Conservation (phyloP, 495 filamentous ascomycete species). For the Annulohypoxylon stygium region DNA sequence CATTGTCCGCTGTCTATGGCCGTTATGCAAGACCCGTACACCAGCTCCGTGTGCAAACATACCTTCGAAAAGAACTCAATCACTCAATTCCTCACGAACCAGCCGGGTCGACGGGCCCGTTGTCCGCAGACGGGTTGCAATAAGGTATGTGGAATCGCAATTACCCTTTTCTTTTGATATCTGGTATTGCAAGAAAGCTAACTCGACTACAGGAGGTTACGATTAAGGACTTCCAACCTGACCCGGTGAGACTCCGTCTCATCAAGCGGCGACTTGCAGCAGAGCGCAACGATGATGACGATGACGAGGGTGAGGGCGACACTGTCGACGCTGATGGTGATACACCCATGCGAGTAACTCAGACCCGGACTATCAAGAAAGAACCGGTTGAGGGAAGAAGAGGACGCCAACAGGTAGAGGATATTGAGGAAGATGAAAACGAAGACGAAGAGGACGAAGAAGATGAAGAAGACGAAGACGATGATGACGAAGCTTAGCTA, state of each 20-base stretch:
- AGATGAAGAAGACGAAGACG: neutral
- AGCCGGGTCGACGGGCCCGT: conserved; percentile 45
- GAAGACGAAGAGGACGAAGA: conserved; percentile 15
- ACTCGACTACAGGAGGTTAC: conserved; percentile 50
- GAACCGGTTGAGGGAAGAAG: conserved; percentile 22
- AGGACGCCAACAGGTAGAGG: conserved; percentile 22
- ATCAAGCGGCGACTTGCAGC: conserved; percentile 56
- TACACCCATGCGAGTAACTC: conserved; percentile 30
- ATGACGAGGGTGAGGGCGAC: conserved; percentile 47
- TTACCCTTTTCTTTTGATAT: neutral
- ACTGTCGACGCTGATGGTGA: conserved; percentile 49
- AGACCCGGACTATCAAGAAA: conserved; percentile 12
- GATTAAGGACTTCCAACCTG: conserved; percentile 56
- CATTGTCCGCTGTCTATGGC: conserved; percentile 86
- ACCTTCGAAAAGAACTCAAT: conserved; percentile 84
- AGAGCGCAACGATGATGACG: conserved; percentile 32
- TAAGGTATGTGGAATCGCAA: conserved; percentile 50
- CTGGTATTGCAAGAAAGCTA: conserved; percentile 11
- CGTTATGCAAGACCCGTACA: conserved; percentile 78
- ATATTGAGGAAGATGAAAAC: conserved; percentile 19
- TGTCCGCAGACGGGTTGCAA: conserved; percentile 61
- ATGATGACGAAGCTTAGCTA: conserved; percentile 4
- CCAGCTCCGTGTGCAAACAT: conserved; percentile 83
- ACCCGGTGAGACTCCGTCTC: conserved; percentile 58
- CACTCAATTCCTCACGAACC: conserved; percentile 68